These are phyloP conservation scores for Harringtonia lauricola DNA, from an alignment of 2,329 filamentous ascomycete genomes.

Conservation along the genomic window DNA sequence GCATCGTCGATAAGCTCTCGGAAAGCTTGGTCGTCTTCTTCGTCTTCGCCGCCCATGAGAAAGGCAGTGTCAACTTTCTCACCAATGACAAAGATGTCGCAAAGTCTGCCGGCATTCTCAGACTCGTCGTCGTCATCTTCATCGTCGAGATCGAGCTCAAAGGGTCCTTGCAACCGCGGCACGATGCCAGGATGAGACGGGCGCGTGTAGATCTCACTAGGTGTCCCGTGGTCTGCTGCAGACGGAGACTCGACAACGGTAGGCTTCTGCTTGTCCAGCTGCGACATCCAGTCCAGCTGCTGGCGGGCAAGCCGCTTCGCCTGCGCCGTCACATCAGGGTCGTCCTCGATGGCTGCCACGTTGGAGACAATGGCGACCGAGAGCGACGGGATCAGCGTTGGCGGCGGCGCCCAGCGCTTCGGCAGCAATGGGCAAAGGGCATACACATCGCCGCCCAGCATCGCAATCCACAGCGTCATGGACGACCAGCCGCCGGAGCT, in stretches of 20 bases:
- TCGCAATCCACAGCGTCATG: constrained; percentile 96
- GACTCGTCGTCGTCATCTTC: constrained; percentile 43
- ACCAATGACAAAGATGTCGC: constrained; percentile 52
- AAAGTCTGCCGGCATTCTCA: constrained; percentile 40
- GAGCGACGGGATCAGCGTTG: constrained; percentile 68
- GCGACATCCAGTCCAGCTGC: constrained; percentile 57
- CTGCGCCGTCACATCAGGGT: constrained; percentile 38
- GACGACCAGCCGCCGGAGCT: constrained; percentile 78
- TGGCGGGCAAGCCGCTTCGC: constrained; percentile 50
- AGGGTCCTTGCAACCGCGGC: constrained; percentile 52
- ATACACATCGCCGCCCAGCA: constrained; percentile 87
- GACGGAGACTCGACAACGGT: constrained; percentile 31
- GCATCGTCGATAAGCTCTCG: constrained; percentile 31
- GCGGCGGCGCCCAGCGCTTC: constrained; percentile 69
- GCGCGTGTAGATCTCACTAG: constrained; percentile 43
- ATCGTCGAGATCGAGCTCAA: constrained; percentile 43
- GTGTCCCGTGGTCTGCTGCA: constrained; percentile 27
- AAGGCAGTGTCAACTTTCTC: constrained; percentile 49
- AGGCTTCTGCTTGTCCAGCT: constrained; percentile 52
- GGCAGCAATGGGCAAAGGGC: constrained; percentile 85
- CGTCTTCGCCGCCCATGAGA: constrained; percentile 52
- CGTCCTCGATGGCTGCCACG: constrained; percentile 49
- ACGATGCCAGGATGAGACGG: constrained; percentile 46
- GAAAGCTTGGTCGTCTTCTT: constrained; percentile 34
- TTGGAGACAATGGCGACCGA: constrained; percentile 75